Base-by-base conservation (phyloP, 108 stramenopile genomes). In the Mediolabrus comicus region DNA sequence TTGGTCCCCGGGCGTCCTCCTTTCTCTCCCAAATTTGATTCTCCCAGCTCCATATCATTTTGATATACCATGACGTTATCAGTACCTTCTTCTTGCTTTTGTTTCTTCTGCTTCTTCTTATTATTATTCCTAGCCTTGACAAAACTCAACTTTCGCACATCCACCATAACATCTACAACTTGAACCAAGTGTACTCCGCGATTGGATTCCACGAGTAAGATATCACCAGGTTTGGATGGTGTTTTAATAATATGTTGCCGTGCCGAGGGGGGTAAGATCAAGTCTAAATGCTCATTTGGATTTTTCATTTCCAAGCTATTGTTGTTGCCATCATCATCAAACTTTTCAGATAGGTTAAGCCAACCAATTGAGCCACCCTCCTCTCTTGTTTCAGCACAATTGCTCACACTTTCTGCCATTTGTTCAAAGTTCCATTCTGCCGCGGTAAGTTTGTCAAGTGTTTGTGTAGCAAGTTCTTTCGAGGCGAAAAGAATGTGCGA, bases 131-230 rank as follows among this genome's bases (percentile, higher is more conserved):
- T 79, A 25, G 74, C 63, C 63, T 88, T 88, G 53, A 78, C 33
- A 51, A 43, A 64, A 51, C 87, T 83, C 94, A 92, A 89, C 75
- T 80, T 82, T 28, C 88, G 81, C 29, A 95, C 94, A 80, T 95
- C 90, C 0, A 91, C 89, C 95, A 93, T 96, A 62, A 92, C 88
- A 81, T 95, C 94, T 0, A 81, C 83, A 24, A 91, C 64, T 62
- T 95, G 91, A 16, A 95, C 87, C 36, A 95, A 65, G 65, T 95
- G 94, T 53, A 77, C 84, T 0, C 94, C 94, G 27, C 87, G 65
- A 7, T 58, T 34, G 10, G 75, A 77, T 33, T 72, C 35, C 8
- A 75, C 71, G 57, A 81, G 53, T 19, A 84, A 36, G 57, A 83
- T 74, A 83, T 83, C 83, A 1, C 85, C 85, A 9, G 83, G 83